phyloP scores from a whole-genome alignment of 257 asterid genomes.

The Salvia miltiorrhiza region DNA sequence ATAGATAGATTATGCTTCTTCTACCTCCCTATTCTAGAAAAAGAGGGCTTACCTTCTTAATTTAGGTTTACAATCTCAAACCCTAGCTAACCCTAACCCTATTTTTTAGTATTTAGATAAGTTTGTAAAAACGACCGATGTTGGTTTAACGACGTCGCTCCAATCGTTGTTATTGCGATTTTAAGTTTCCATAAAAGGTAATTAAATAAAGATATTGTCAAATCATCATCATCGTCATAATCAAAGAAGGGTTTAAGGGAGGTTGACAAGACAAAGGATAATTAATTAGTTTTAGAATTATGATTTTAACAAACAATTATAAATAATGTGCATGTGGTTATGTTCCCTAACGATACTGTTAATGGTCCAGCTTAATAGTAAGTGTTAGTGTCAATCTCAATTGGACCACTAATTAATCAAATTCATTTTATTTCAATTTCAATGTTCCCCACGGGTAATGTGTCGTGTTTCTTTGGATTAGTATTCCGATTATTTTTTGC shows the following conservation, averaged over 20 bases:
- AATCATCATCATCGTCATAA: slow-evolving; percentile 24
- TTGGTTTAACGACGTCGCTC: slow-evolving; percentile 3
- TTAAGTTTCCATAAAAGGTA: slow-evolving; percentile 39
- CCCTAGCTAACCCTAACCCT: too few relatives aligned
- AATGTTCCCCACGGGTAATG: slow-evolving; percentile 56
- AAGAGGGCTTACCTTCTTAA: not conserved
- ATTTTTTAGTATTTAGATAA: slow-evolving; percentile 9
- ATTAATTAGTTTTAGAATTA: slow-evolving; percentile 47
- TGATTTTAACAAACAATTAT: slow-evolving; percentile 58
- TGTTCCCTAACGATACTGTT: slow-evolving; percentile 48
- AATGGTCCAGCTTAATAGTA: slow-evolving; percentile 53
- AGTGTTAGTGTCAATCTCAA: slow-evolving; percentile 52
- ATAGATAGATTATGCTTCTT: slow-evolving; percentile 26
- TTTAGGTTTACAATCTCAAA: slow-evolving; percentile 25
- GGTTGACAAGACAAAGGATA: slow-evolving; percentile 49
- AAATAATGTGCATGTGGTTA: slow-evolving; percentile 71
- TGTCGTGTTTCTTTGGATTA: slow-evolving; percentile 28
- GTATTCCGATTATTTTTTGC: not conserved
- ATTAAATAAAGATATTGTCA: too few relatives aligned
- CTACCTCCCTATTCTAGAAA: not conserved
- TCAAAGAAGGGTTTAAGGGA: not conserved
- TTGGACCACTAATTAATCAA: slow-evolving; percentile 41
- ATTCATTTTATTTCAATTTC: slow-evolving; percentile 34
- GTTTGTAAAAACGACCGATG: not conserved
- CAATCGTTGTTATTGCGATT: slow-evolving; percentile 38